Evolutionary conservation across 2,329 filamentous ascomycete species (phyloP), one percentile per base, ranked within the genome.

Genomic region (Talaromyces funiculosus): DNA sequence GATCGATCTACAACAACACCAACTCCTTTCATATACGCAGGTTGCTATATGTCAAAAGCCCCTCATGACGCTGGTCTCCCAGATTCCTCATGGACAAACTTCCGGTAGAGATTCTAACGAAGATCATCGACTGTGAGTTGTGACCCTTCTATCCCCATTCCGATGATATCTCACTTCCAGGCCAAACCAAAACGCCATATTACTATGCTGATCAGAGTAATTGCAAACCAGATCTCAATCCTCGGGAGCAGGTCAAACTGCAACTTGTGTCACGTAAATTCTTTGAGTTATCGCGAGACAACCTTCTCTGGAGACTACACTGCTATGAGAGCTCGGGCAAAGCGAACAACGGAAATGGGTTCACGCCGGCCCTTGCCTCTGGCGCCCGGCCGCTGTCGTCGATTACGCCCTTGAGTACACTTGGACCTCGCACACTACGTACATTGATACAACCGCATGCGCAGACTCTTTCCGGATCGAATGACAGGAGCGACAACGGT

Each of bases 291-390:
- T 87, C 85, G 40, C 86, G 90, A 60, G 90, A 96, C 70, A 84
- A 89, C 67, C 82, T 80, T 40, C 78, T 93, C 37, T 97, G 92
- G 92, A 88, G 88, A 63, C 76, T 81, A 3, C 81, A 87, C 69
- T 92, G 89, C 72, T 90, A 94, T 71, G 81, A 86, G 37, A 79
- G 86, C 61, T 93, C 90, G 16, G 87, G 87, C 71, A 83, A 88
- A 67, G 81, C 84, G 33, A 77, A 80, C n/a, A 77, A 80, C n/a
- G 81, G 68, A 20, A 62, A 67, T 58, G 61, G 65, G 26, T 49
- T 43, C 59, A 60, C 63, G n/a, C 61, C 61, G 9, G 62, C 61
- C 42, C 64, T 64, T 55, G 38, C 60, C 2, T 66, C 71, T 16
- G 65, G 90, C 24, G 81, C 80, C 61, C 81, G 83, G 16, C 79